Percentiles rank a stretch among this genome's conserved stretches.
Evolutionary conservation across 148 eudicot genomes (phyloP).

Genomic region (Silene uniflora): DNA sequence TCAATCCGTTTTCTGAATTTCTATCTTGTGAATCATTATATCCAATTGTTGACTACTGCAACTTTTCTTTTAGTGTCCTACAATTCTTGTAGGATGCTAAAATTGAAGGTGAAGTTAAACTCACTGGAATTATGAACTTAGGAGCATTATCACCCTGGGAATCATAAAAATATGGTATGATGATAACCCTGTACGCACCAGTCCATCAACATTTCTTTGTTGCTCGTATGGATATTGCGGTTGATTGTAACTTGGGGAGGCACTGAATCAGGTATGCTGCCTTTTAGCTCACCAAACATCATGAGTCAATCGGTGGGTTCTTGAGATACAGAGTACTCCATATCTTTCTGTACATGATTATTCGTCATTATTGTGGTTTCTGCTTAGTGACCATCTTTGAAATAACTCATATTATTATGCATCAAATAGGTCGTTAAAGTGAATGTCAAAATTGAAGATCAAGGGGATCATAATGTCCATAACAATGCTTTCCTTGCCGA

Average conservation of each 20-base stretch:
- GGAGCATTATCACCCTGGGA: constrained; percentile 93
- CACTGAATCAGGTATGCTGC: constrained; percentile 65
- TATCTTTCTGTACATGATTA: neutral
- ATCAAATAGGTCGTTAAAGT: constrained; percentile 72
- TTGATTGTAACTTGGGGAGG: constrained; percentile 94
- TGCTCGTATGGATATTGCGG: constrained; percentile 98
- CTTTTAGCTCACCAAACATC: neutral
- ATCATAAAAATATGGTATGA: constrained; percentile 81
- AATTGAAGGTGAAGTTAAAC: constrained; percentile 61
- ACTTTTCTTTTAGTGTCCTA: neutral
- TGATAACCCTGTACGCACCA: constrained; percentile 94
- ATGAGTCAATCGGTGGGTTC: neutral
- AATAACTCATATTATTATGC: neutral
- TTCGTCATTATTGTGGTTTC: neutral
- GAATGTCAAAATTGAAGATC: constrained; percentile 82
- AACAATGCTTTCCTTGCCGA: no score
- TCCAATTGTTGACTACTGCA: neutral
- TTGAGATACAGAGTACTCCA: neutral
- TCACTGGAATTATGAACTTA: constrained; percentile 90
- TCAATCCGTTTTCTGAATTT: no score
- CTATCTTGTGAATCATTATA: no score
- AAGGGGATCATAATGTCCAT: no score
- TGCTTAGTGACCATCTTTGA: neutral
- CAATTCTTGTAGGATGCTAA: constrained; percentile 18
- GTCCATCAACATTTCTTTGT: constrained; percentile 98